Evolutionary conservation across 352 stramenopile genomes (phyloP).

Genomic region (Pythium diclinum): DNA sequence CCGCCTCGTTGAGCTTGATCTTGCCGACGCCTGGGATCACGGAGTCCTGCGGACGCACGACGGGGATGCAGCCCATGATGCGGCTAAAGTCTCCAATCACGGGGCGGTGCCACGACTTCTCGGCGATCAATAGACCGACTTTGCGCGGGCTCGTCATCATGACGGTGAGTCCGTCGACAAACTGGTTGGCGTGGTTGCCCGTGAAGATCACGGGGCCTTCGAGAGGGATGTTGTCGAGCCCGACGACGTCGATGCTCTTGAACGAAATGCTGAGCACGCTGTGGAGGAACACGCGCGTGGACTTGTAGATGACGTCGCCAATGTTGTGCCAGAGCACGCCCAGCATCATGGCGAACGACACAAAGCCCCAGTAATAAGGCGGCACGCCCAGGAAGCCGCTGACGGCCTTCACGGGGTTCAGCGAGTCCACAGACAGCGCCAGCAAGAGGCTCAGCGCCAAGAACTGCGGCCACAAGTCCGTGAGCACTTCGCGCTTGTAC

Average conservation of each 20-base stretch:
- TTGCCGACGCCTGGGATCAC: constrained; percentile 65
- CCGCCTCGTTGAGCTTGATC: constrained; percentile 50
- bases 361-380: constrained; percentile 65
- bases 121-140: constrained; percentile 96
- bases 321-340: constrained; percentile 72
- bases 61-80: constrained; percentile 95
- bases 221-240: constrained; percentile 93
- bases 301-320: constrained; percentile 77
- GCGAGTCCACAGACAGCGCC: constrained; percentile 78
- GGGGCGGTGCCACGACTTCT: constrained; percentile 93
- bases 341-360: constrained; percentile 64
- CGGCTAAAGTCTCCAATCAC: constrained; percentile 94
- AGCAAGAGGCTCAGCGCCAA: constrained; percentile 68
- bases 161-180: constrained; percentile 96
- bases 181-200: constrained; percentile 98
- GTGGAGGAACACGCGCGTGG: constrained; percentile 93
- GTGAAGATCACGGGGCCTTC: constrained; percentile 97
- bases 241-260: constrained; percentile 96
- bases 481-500: constrained; percentile 70
- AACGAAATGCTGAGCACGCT: constrained; percentile 98
- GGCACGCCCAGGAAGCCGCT: constrained; percentile 66
- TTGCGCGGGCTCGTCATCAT: constrained; percentile 94
- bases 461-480: constrained; percentile 84
- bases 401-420: constrained; percentile 87
- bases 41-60: constrained; percentile 95